phyloP scores from a whole-genome alignment of 148 eudicot species.

The Pharnaceum exiguum region DNA sequence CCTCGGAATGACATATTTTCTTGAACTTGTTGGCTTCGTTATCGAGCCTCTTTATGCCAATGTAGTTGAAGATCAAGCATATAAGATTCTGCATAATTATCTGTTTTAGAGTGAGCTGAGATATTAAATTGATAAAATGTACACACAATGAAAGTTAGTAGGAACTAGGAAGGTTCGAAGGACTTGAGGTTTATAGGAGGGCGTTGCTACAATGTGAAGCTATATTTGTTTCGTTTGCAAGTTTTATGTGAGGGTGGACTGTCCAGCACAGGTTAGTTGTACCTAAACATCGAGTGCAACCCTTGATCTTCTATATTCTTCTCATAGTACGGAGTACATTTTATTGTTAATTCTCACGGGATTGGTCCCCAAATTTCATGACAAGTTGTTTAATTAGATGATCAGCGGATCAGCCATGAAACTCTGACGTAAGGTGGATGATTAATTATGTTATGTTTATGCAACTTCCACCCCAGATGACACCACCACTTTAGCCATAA shows the following conservation, averaged over 20 bases:
- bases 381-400: too few species aligned
- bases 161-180: neutral
- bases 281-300: constrained; percentile 26
- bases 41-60: constrained; percentile 14
- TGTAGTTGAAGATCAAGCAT: constrained; percentile 28
- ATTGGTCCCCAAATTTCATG: too few species aligned
- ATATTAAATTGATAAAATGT: neutral
- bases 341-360: too few species aligned
- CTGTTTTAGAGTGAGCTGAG: neutral
- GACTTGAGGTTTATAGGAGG: neutral
- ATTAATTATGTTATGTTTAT: too few species aligned
- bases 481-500: too few species aligned
- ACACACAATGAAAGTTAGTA: neutral
- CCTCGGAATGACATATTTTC: neutral
- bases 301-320: too few species aligned
- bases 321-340: too few species aligned
- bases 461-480: too few species aligned
- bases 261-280: constrained; percentile 33
- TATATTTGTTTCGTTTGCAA: constrained; percentile 34
- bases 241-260: constrained; percentile 30
- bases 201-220: constrained; percentile 1
- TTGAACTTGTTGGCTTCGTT: neutral
- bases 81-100: constrained; percentile 24
- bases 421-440: too few species aligned
- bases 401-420: too few species aligned